These are phyloP conservation scores for Nectriaceae sp. DNA, from an alignment of 2,329 filamentous ascomycete species.

Conservation along the genomic window DNA sequence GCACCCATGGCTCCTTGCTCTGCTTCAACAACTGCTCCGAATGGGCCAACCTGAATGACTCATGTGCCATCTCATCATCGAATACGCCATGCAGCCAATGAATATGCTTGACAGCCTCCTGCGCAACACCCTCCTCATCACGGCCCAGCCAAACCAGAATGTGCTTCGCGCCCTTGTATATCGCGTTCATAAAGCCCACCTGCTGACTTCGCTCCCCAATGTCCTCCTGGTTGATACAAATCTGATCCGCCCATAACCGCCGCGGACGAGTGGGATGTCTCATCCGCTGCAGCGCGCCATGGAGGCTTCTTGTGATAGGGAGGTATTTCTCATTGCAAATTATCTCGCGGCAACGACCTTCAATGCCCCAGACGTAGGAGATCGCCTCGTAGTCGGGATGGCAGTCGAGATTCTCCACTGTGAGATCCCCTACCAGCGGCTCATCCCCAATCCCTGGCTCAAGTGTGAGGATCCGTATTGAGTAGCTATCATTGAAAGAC, in stretches of 20 bases:
- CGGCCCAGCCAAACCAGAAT: constrained; percentile 40
- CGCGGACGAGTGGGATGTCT: constrained; percentile 25
- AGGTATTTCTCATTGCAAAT: constrained; percentile 25
- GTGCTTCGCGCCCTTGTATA: constrained; percentile 35
- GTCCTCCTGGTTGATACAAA: constrained; percentile 43
- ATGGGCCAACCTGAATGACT: constrained; percentile 29
- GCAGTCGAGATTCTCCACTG: constrained; percentile 24
- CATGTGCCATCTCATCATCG: constrained; percentile 31
- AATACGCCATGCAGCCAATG: constrained; percentile 31
- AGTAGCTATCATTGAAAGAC: constrained; percentile 18
- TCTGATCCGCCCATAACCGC: constrained; percentile 42
- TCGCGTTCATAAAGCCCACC: constrained; percentile 40
- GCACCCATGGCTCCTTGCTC: constrained; percentile 30
- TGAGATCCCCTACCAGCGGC: constrained; percentile 30
- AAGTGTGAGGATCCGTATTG: constrained; percentile 36
- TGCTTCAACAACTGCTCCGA: constrained; percentile 33
- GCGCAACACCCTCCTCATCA: constrained; percentile 29
- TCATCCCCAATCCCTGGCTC: constrained; percentile 28
- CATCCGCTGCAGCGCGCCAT: constrained; percentile 32
- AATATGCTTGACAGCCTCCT: constrained; percentile 30
- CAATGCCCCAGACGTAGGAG: constrained; percentile 39
- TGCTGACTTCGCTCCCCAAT: constrained; percentile 36
- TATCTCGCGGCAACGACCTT: constrained; percentile 23
- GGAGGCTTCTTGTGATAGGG: constrained; percentile 32
- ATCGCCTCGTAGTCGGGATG: constrained; percentile 34